Conservation (phyloP, 2,329 filamentous ascomycete species). For the Fusarium pseudograminearum region DNA sequence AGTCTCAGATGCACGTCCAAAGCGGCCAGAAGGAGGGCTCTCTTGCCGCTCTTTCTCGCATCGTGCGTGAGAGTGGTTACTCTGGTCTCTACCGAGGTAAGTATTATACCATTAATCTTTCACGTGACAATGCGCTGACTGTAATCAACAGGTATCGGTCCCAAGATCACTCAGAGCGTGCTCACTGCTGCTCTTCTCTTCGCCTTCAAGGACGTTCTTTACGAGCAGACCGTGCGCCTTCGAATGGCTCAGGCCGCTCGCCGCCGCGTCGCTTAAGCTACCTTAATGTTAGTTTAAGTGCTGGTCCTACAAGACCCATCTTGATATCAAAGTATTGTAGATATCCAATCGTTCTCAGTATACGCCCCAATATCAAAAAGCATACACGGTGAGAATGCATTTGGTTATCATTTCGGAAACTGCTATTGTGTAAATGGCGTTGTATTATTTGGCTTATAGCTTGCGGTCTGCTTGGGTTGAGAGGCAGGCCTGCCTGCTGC, state of each 20-base stretch:
- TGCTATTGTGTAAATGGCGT: slow-evolving; percentile 27
- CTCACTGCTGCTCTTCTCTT: slow-evolving; percentile 96
- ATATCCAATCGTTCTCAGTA: slow-evolving; percentile 17
- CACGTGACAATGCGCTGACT: slow-evolving; percentile 12
- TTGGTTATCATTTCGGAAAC: slow-evolving; percentile 23
- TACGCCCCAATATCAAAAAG: slow-evolving; percentile 23
- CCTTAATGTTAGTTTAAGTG: slow-evolving; percentile 9
- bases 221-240: slow-evolving; percentile 81
- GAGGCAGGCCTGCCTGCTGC: background rate
- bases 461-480: slow-evolving; percentile 10
- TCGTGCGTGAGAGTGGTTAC: slow-evolving; percentile 91
- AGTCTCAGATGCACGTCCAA: slow-evolving; percentile 97
- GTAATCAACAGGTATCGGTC: slow-evolving; percentile 78
- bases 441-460: slow-evolving; percentile 23
- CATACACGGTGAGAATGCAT: slow-evolving; percentile 31
- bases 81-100: slow-evolving; percentile 90
- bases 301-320: slow-evolving; percentile 5
- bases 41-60: slow-evolving; percentile 79
- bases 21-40: slow-evolving; percentile 84
- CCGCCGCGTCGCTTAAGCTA: slow-evolving; percentile 54
- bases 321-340: slow-evolving; percentile 18
- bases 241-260: slow-evolving; percentile 60
- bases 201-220: slow-evolving; percentile 97
- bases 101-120: slow-evolving; percentile 44
- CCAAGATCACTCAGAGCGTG: slow-evolving; percentile 97